These are phyloP conservation scores for Lanmaoa rubissima DNA, from an alignment of 768 basidiomycete species.

Conservation along the genomic window DNA sequence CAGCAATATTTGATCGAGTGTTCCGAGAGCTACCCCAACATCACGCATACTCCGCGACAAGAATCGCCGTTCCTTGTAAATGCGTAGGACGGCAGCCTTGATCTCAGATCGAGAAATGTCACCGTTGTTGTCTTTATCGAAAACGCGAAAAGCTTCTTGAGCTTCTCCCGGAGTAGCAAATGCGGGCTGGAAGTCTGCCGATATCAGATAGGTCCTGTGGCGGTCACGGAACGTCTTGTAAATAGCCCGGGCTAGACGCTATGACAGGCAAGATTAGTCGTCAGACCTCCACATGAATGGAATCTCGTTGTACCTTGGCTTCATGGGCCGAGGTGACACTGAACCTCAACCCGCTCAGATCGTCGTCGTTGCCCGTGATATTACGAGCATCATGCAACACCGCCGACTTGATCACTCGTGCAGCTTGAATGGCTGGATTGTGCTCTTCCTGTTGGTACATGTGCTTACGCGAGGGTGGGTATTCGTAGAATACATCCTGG, in stretches of 20 bases:
- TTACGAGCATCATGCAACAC: constrained; percentile 77
- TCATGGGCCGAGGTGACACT: constrained; percentile 57
- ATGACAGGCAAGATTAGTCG: neutral
- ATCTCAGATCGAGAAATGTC: constrained; percentile 76
- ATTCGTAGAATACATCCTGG: constrained; percentile 30
- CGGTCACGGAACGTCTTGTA: constrained; percentile 59
- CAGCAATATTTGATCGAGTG: constrained; percentile 62
- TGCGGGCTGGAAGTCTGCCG: constrained; percentile 70
- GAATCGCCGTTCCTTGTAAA: constrained; percentile 79
- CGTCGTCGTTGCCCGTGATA: constrained; percentile 50
- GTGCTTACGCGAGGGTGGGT: constrained; percentile 37
- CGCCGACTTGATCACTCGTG: constrained; percentile 63
- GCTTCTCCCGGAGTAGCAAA: constrained; percentile 58
- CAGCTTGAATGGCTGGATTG: constrained; percentile 52
- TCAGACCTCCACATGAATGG: neutral
- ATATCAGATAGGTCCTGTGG: constrained; percentile 56
- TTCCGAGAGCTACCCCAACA: constrained; percentile 62
- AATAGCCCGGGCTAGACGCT: constrained; percentile 68
- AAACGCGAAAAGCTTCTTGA: constrained; percentile 67
- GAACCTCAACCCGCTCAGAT: constrained; percentile 45
- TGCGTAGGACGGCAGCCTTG: constrained; percentile 61
- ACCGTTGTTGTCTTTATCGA: constrained; percentile 75
- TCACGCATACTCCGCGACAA: constrained; percentile 76
- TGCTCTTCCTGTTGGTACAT: constrained; percentile 31
- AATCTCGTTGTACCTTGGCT: constrained; percentile 51